Base-by-base conservation (phyloP, 352 stramenopile genomes). In the Pythium dissotocum region DNA sequence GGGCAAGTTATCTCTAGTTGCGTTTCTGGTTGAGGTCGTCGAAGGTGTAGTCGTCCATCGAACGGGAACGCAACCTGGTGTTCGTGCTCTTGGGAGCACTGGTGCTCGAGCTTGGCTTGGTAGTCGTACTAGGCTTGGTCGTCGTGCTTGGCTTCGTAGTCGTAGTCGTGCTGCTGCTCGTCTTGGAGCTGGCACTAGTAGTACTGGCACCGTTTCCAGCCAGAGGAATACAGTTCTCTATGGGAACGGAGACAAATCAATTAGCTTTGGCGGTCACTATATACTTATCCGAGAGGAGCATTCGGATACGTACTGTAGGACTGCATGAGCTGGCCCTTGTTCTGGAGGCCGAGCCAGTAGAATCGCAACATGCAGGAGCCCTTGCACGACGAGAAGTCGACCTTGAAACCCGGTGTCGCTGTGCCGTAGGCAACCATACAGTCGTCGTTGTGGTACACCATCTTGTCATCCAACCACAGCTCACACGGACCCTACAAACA, bases 311-410 rank as follows among this genome's bases (percentile, higher is more conserved):
- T 56, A 58, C 53, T 67, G 61, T 67, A 67, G 6, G 61, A 67
- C 52, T 67, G 61, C 61, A 67, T 61, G 61, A 36, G 52, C 38
- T 61, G 49, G 52, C 61, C 61, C 40, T 57, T 67, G 61, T 67
- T 40, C 40, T 75, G 69, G 40, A 75, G 61, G 0, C 51, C 69
- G 44, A 75, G 58, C 69, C 69, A 75, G 69, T 72, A 75, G 55
- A 75, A 71, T 13, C 56, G 58, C 16, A 75, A 54, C 56, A 52
- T 53, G 28, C 69, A 75, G 48, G 52, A 58, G 38, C 58, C 58
- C 32, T 42, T 65, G 65, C 69, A 75, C 9, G 36, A 38, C 16
- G 63, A 71, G 46, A 64, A 75, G 52, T 72, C 51, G 2, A 75
- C 61, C 21, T 48, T 58, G 30, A 67, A 57, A 5, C 24, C 36